phyloP scores from a whole-genome alignment of 2,329 filamentous ascomycete genomes.

The Hypoxylon sp. region DNA sequence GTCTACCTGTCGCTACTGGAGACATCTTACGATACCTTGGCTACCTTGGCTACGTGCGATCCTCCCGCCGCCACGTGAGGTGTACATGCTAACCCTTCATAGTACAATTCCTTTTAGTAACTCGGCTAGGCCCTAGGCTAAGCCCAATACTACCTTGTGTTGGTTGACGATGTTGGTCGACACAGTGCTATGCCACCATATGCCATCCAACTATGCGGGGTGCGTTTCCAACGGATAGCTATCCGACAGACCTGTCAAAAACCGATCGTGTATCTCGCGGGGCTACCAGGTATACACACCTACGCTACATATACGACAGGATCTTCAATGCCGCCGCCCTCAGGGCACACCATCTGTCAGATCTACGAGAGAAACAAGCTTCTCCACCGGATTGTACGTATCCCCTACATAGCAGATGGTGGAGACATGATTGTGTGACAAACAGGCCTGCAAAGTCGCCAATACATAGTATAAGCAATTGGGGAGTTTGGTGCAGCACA shows the following conservation, averaged over 20 bases:
- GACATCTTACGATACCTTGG: constrained; percentile 36
- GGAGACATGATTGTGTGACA: constrained; percentile 18
- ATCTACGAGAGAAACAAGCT: constrained; percentile 29
- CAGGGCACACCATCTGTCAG: constrained; percentile 23
- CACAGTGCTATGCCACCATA: constrained; percentile 35
- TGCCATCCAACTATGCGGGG: constrained; percentile 41
- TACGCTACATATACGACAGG: constrained; percentile 21
- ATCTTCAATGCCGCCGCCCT: constrained; percentile 23
- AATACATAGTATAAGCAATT: constrained; percentile 22
- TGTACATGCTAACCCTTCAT: constrained; percentile 28
- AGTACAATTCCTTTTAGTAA: constrained; percentile 26
- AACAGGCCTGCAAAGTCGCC: constrained; percentile 3
- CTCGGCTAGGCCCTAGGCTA: constrained; percentile 33
- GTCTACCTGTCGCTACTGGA: constrained; percentile 28
- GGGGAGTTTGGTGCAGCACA: constrained; percentile 20
- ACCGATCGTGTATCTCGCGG: constrained; percentile 33
- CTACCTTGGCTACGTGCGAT: constrained; percentile 30
- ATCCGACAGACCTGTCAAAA: constrained; percentile 42
- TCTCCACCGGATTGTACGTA: constrained; percentile 20
- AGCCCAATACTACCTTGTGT: constrained; percentile 36
- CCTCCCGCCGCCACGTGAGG: constrained; percentile 48
- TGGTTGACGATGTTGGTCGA: constrained; percentile 19
- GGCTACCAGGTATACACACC: constrained; percentile 19
- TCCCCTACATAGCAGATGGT: constrained; percentile 15
- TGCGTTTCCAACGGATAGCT: constrained; percentile 43